Evolutionary conservation across 2,329 filamentous ascomycete genomes (phyloP).

Genomic region (Alternaria gaisen): DNA sequence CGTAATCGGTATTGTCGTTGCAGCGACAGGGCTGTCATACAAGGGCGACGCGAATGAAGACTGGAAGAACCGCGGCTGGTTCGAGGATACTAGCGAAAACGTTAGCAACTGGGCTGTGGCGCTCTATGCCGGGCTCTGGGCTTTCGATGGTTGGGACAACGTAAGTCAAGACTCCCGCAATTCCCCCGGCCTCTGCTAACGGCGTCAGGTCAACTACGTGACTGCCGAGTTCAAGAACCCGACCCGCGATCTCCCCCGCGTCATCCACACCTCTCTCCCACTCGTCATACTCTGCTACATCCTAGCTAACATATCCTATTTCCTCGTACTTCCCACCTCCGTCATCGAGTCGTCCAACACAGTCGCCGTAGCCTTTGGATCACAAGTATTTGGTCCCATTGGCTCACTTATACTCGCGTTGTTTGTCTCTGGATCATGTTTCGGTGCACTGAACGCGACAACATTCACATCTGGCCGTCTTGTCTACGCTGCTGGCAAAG

Average conservation of each 20-base stretch:
- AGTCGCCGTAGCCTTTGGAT: constrained; percentile 92
- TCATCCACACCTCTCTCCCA: constrained; percentile 96
- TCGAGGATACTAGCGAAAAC: constrained; percentile 81
- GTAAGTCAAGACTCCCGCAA: constrained; percentile 60
- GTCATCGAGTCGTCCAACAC: constrained; percentile 90
- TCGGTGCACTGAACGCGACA: constrained; percentile 92
- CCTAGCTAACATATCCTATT: constrained; percentile 91
- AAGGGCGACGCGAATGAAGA: constrained; percentile 78
- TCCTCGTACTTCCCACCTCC: constrained; percentile 84
- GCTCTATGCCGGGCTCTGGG: constrained; percentile 94
- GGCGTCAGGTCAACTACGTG: constrained; percentile 86
- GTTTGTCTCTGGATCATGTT: constrained; percentile 89
- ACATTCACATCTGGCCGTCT: constrained; percentile 93
- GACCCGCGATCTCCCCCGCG: constrained; percentile 84
- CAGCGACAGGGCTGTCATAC: constrained; percentile 81
- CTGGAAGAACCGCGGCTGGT: constrained; percentile 91
- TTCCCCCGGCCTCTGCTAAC: constrained; percentile 25
- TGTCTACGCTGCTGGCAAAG: constrained; percentile 92
- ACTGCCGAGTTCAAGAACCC: constrained; percentile 96
- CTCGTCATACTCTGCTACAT: constrained; percentile 91
- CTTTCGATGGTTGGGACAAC: constrained; percentile 99
- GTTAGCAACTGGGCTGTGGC: constrained; percentile 91
- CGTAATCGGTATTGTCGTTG: constrained; percentile 87
- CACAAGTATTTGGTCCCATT: constrained; percentile 84
- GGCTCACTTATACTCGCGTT: constrained; percentile 87